Base-by-base conservation (phyloP, 202 grass and related monocot species). In the Panicum hallii region DNA sequence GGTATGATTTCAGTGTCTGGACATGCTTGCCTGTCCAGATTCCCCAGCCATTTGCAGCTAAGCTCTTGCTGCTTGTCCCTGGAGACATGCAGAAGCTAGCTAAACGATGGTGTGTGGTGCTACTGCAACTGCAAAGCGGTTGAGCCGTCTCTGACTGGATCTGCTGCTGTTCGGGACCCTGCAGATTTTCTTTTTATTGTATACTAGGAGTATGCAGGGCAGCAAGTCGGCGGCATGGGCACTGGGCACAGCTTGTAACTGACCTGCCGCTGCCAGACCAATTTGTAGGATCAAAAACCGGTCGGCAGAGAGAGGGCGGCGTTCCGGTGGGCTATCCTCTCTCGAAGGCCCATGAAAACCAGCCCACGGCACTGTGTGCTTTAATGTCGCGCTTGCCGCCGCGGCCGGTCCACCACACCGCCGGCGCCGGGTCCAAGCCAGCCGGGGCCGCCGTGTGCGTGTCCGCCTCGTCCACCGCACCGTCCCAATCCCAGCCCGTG, bases 251-350 rank as follows among this genome's bases (percentile, higher is more conserved):
- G 19, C 53, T 56, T 19, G 53, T 20, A 55, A 55, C 10, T 8
- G 54, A 57, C 54, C 54, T n/a, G 20, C 52, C 32, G 32, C 32
- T 32, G 32, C 32, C 32, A 32, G 32, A 32, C 32, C 32, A 32
- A 1, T 32, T 32, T 1, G 30, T 16, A 53, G 5, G 52, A 54
- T 28, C 57, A 26, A 26, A 26, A 26, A 28, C 56, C 56, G 26
- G 26, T 58, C 56, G n/a, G 9, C 3, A 3, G 17, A 0, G 1
- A 5, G 17, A 16, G 6, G 5, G 8, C 19, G 7, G 11, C 20
- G 11, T 58, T 76, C 34, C 73, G 53, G 73, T 76, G 74, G 74
- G 53, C 53, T 56, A 41, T 63, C 65, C 49, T 15, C 65, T 23
- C 42, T 70, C 5, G 5, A 58, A 77, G 11, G 45, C 72, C 72